Conservation (phyloP, 441 rosid genomes). For the Eruca vesicaria region DNA sequence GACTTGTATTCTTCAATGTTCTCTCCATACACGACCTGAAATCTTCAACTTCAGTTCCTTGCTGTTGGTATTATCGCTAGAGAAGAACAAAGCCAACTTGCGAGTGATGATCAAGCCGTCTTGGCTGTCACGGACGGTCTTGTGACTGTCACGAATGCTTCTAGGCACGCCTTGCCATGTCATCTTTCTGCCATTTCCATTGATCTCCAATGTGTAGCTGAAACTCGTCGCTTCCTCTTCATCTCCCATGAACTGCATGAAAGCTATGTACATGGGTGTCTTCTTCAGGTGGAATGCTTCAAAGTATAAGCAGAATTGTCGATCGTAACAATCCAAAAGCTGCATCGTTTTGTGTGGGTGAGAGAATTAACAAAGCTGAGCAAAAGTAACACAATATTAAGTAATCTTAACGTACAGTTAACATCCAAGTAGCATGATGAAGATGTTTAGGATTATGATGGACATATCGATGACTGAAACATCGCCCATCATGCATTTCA, state of each 20-base stretch:
- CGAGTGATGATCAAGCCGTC: slow-evolving; percentile 60
- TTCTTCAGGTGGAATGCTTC: slow-evolving; percentile 54
- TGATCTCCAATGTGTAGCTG: slow-evolving; percentile 54
- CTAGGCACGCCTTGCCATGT: slow-evolving; percentile 63
- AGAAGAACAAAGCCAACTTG: slow-evolving; percentile 48
- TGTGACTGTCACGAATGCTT: slow-evolving; percentile 54
- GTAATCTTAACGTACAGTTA: slow-evolving; percentile 55
- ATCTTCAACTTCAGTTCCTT: slow-evolving; percentile 59
- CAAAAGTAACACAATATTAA: not conserved
- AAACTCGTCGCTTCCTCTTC: slow-evolving; percentile 53
- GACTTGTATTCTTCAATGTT: slow-evolving; percentile 24
- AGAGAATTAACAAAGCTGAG: not conserved
- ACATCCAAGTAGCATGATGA: slow-evolving; percentile 92
- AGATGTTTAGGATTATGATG: slow-evolving; percentile 92
- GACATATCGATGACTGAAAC: slow-evolving; percentile 90
- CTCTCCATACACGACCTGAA: slow-evolving; percentile 59
- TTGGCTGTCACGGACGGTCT: slow-evolving; percentile 56
- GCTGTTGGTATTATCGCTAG: slow-evolving; percentile 36
- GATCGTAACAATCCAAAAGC: slow-evolving; percentile 60
- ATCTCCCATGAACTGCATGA: slow-evolving; percentile 59
- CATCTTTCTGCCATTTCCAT: slow-evolving; percentile 52
- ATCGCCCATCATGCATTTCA: slow-evolving; percentile 84
- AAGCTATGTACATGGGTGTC: slow-evolving; percentile 58
- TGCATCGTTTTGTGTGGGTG: slow-evolving; percentile 16
- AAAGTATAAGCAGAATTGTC: slow-evolving; percentile 58